phyloP scores from a whole-genome alignment of 164 flowering plant genomes.

The Malania oleifera region DNA sequence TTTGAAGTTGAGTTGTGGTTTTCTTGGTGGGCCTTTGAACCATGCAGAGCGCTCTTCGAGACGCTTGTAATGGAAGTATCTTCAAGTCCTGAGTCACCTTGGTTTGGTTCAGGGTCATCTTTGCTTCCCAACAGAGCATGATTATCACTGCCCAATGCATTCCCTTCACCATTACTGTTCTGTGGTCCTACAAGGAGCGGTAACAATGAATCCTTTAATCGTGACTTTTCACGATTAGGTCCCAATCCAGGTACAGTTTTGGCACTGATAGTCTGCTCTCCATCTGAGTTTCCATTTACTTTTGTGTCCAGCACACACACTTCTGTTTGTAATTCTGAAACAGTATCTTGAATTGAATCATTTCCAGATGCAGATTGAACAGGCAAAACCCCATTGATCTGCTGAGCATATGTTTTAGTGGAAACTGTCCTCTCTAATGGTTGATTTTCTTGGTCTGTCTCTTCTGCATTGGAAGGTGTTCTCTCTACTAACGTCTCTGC shows the following conservation, averaged over 20 bases:
- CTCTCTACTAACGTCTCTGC: slow-evolving; percentile 20
- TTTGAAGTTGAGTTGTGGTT: slow-evolving; percentile 15
- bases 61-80: slow-evolving; percentile 14
- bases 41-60: slow-evolving; percentile 14
- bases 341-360: slow-evolving; percentile 15
- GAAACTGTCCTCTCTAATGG: slow-evolving; percentile 12
- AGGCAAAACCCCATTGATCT: slow-evolving; percentile 14
- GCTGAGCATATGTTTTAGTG: slow-evolving; percentile 18
- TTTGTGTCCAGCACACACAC: slow-evolving; percentile 14
- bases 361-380: slow-evolving; percentile 14
- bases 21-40: slow-evolving; percentile 9
- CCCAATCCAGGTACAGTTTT: slow-evolving; percentile 6
- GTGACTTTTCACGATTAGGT: slow-evolving; percentile 16
- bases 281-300: slow-evolving; percentile 13
- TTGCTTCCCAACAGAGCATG: slow-evolving; percentile 3
- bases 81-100: slow-evolving; percentile 16
- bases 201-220: slow-evolving; percentile 13
- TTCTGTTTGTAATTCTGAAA: slow-evolving; percentile 24
- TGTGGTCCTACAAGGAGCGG: slow-evolving; percentile 8
- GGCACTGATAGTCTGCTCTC: slow-evolving; percentile 14
- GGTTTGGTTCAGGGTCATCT: slow-evolving; percentile 11
- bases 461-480: slow-evolving; percentile 14
- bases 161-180: slow-evolving; percentile 10
- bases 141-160: slow-evolving; percentile 10
- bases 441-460: slow-evolving; percentile 15